phyloP scores from a whole-genome alignment of 495 filamentous ascomycete species.

The Durotheca rogersii region DNA sequence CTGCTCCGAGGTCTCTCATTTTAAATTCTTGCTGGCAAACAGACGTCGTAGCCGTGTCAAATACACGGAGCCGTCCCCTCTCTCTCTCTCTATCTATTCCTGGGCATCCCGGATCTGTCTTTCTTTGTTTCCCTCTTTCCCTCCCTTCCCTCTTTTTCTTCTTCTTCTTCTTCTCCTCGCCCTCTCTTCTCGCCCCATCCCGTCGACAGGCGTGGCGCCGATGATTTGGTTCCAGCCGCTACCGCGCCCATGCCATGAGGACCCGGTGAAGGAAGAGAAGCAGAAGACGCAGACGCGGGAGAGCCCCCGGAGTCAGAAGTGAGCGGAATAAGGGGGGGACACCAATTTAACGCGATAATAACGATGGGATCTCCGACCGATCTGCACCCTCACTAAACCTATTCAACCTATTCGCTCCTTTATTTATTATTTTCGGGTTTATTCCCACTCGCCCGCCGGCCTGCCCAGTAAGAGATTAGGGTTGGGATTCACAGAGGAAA shows the following conservation, averaged over 20 bases:
- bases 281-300: constrained; percentile 2
- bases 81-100: constrained; percentile 7
- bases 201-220: constrained; percentile 28
- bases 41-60: constrained; percentile 34
- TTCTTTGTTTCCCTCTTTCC: constrained; percentile 7
- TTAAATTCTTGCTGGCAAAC: constrained; percentile 30
- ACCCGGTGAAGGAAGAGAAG: constrained; percentile 28
- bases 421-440: constrained; percentile 4
- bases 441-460: not conserved
- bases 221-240: constrained; percentile 34
- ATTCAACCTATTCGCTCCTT: constrained; percentile 18
- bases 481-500: no score
- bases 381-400: constrained; percentile 23
- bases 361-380: constrained; percentile 32
- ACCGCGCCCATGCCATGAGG: constrained; percentile 36
- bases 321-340: constrained; percentile 17
- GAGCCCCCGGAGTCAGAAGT: constrained; percentile 3
- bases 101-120: constrained; percentile 17
- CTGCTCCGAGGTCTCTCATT: constrained; percentile 28
- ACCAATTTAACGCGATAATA: constrained; percentile 33
- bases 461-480: no score
- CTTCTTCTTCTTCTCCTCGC: constrained; percentile 15
- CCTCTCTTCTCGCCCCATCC: constrained; percentile 18
- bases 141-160: constrained; percentile 18
- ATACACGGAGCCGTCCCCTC: not conserved